Percentiles rank a stretch among this genome's conserved stretches.
Evolutionary conservation across 371 early-diverging fungal species (phyloP).

Genomic region (Mucor sp.): DNA sequence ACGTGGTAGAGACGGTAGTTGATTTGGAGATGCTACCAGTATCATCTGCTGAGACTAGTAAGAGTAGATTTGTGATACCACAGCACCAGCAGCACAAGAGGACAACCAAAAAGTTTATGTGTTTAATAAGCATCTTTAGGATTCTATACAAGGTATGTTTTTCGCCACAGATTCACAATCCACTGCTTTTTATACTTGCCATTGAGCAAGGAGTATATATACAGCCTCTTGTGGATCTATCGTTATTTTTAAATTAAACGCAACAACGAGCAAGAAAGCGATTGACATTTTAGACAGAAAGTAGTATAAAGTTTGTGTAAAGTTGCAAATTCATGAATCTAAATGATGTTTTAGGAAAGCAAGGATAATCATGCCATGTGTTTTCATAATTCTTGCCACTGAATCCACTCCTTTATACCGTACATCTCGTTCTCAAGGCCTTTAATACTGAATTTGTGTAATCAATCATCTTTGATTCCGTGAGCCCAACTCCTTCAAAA

Average conservation of each 20-base stretch:
- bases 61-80: neutral
- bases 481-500: constrained; percentile 88
- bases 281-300: constrained; percentile 1
- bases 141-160: neutral
- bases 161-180: neutral
- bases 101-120: neutral
- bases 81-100: neutral
- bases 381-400: constrained; percentile 1
- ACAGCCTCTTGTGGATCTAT: neutral
- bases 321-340: neutral
- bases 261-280: neutral
- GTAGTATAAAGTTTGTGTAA: neutral
- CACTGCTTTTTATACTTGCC: neutral
- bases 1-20: neutral
- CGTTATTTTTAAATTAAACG: neutral
- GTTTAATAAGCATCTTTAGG: constrained; percentile 1
- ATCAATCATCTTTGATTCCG: constrained; percentile 52
- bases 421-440: neutral
- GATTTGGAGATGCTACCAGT: neutral
- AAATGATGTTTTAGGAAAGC: neutral
- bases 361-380: constrained; percentile 3
- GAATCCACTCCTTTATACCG: neutral
- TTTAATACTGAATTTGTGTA: neutral
- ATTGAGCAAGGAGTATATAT: neutral
- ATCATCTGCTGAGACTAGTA: neutral